Conservation (phyloP, 495 filamentous ascomycete species). For the Lasiosphaeris hirsuta region DNA sequence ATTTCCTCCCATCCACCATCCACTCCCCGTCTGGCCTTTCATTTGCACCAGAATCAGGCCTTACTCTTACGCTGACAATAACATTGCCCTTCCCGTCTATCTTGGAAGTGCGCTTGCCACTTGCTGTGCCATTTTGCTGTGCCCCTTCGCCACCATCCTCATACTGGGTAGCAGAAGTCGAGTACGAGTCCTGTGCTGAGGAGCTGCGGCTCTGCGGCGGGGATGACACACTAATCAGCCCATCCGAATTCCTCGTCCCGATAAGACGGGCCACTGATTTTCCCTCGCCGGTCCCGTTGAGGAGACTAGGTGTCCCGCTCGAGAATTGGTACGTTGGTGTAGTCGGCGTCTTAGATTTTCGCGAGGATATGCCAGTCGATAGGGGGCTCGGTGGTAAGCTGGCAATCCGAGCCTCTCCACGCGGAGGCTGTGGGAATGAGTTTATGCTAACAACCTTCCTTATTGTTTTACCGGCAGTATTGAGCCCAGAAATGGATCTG, state of each 20-base stretch:
- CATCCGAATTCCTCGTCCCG: constrained; percentile 63
- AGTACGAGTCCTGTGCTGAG: constrained; percentile 85
- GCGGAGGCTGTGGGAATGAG: constrained; percentile 87
- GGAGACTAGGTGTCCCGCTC: constrained; percentile 64
- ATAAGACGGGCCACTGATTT: constrained; percentile 61
- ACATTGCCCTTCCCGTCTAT: constrained; percentile 87
- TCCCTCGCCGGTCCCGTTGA: constrained; percentile 73
- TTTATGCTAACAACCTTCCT: constrained; percentile 87
- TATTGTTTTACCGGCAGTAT: constrained; percentile 59
- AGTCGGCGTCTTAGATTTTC: constrained; percentile 40
- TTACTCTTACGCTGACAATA: constrained; percentile 88
- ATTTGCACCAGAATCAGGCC: constrained; percentile 67
- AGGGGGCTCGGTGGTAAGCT: constrained; percentile 61
- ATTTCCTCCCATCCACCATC: constrained; percentile 82
- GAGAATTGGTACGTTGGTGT: constrained; percentile 38
- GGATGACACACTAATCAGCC: constrained; percentile 66
- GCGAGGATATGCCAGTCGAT: constrained; percentile 42
- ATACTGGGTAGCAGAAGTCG: constrained; percentile 83
- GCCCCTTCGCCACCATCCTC: constrained; percentile 63
- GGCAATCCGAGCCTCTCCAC: constrained; percentile 49
- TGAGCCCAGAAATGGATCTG: constrained; percentile 46
- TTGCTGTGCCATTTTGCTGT: constrained; percentile 34
- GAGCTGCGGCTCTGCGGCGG: constrained; percentile 86
- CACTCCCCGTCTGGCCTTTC: constrained; percentile 76
- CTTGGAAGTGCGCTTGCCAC: constrained; percentile 46